Conservation (phyloP, 345 rosid genomes). For the Salix brachista region DNA sequence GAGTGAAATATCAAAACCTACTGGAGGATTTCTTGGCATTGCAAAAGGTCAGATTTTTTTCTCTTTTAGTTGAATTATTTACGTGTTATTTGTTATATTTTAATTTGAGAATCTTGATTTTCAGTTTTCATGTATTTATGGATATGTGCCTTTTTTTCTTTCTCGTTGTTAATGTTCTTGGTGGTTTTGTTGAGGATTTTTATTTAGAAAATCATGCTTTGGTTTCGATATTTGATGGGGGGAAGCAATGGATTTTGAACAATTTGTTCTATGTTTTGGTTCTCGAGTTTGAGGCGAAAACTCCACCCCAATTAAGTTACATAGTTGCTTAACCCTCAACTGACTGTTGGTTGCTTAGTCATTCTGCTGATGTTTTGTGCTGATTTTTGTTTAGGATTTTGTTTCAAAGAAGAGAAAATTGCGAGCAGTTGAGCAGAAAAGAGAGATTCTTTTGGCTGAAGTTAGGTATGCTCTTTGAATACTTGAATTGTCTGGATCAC, state of each 20-base stretch:
- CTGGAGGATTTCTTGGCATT: constrained; percentile 34
- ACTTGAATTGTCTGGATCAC: neutral
- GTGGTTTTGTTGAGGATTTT: neutral
- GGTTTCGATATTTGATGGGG: neutral
- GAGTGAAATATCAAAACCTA: constrained; percentile 28
- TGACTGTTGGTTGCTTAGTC: neutral
- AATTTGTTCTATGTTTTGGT: neutral
- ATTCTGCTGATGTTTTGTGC: neutral
- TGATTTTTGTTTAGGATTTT: constrained; percentile 28
- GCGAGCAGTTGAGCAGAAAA: constrained; percentile 32
- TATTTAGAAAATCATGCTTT: too few species aligned
- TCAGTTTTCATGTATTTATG: neutral
- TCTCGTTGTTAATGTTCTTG: neutral
- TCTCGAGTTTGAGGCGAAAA: neutral
- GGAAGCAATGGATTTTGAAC: too few species aligned
- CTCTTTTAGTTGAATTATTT: neutral
- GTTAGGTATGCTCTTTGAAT: constrained; percentile 29
- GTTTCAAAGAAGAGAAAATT: constrained; percentile 39
- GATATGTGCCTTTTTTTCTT: neutral
- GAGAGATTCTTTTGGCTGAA: constrained; percentile 39
- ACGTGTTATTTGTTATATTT: too few species aligned
- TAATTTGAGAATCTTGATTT: too few species aligned
- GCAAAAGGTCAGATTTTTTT: constrained; percentile 30
- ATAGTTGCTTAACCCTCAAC: neutral
- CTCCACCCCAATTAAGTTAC: neutral